phyloP scores from a whole-genome alignment of 2,329 filamentous ascomycete species.

The Colletotrichum magnum region DNA sequence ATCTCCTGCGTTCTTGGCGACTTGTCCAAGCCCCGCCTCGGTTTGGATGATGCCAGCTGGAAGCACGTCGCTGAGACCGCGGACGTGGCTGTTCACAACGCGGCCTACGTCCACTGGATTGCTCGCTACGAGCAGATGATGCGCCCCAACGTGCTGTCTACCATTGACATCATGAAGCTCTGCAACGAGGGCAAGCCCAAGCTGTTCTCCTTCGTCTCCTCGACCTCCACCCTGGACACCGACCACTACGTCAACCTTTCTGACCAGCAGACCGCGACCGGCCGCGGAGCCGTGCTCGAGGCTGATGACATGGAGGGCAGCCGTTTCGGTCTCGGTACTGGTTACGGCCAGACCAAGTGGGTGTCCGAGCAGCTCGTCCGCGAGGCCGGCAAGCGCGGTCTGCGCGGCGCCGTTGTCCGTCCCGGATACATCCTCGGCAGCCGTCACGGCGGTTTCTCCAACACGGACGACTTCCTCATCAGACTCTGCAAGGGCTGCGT shows the following conservation, averaged over 20 bases:
- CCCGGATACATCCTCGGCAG: constrained; percentile 90
- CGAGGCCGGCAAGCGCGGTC: constrained; percentile 83
- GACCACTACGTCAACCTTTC: constrained; percentile 86
- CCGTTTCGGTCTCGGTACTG: constrained; percentile 81
- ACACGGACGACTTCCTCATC: constrained; percentile 92
- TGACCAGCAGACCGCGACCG: constrained; percentile 54
- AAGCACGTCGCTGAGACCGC: constrained; percentile 73
- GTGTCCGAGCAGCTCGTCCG: constrained; percentile 76
- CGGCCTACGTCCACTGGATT: constrained; percentile 86
- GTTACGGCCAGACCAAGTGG: constrained; percentile 96
- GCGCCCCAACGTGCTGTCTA: constrained; percentile 84
- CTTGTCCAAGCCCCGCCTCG: constrained; percentile 79
- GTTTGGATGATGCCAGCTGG: constrained; percentile 78
- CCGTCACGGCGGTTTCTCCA: constrained; percentile 76
- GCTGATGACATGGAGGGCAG: constrained; percentile 81
- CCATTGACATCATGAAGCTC: constrained; percentile 81
- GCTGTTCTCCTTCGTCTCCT: constrained; percentile 84
- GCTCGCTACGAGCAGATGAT: constrained; percentile 80
- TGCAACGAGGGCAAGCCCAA: constrained; percentile 86
- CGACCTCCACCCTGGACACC: constrained; percentile 85
- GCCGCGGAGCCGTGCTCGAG: constrained; percentile 78
- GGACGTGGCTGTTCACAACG: constrained; percentile 87
- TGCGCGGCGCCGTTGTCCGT: constrained; percentile 82
- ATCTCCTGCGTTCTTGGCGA: constrained; percentile 81
- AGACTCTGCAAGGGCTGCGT: constrained; percentile 90